Percentiles rank a stretch among this genome's conserved stretches.
phyloP scores from a whole-genome alignment of 225 moss, liverwort and hornwort species.

The Asterella californica region DNA sequence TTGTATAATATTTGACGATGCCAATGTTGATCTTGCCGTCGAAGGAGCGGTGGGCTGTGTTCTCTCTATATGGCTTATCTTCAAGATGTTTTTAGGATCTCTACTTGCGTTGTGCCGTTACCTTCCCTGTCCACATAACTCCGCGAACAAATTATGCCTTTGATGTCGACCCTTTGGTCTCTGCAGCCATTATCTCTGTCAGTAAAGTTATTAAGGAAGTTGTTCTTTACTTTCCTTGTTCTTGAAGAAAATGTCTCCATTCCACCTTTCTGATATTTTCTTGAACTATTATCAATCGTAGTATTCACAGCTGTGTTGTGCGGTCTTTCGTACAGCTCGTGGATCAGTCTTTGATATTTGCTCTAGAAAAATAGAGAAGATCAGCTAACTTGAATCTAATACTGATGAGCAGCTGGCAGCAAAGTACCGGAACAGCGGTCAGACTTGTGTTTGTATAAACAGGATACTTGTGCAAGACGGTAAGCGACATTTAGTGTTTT shows the following conservation, averaged over 20 bases:
- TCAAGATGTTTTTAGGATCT: too few species aligned
- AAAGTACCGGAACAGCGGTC: constrained; percentile 85
- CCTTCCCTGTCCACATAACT: too few species aligned
- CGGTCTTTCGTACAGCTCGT: background rate
- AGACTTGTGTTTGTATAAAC: constrained; percentile 98
- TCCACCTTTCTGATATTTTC: too few species aligned
- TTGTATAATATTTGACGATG: constrained; percentile 93
- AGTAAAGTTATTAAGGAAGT: too few species aligned
- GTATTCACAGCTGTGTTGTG: too few species aligned
- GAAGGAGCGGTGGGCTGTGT: constrained; percentile 68
- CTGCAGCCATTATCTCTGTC: too few species aligned
- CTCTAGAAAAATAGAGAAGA: background rate
- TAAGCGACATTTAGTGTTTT: constrained; percentile 30
- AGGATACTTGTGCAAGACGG: constrained; percentile 96
- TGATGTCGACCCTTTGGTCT: too few species aligned
- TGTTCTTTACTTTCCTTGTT: too few species aligned
- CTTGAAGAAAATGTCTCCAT: too few species aligned
- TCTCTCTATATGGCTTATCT: background rate
- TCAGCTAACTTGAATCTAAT: background rate
- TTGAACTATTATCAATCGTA: too few species aligned
- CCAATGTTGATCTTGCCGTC: constrained; percentile 82
- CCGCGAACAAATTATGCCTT: too few species aligned
- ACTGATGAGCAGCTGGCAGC: constrained; percentile 58
- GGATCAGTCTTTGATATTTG: background rate
- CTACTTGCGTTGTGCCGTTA: too few species aligned